Evolutionary conservation across 768 basidiomycete species (phyloP), one percentile per base, ranked within the genome.

Genomic region (Epithele typhae): DNA sequence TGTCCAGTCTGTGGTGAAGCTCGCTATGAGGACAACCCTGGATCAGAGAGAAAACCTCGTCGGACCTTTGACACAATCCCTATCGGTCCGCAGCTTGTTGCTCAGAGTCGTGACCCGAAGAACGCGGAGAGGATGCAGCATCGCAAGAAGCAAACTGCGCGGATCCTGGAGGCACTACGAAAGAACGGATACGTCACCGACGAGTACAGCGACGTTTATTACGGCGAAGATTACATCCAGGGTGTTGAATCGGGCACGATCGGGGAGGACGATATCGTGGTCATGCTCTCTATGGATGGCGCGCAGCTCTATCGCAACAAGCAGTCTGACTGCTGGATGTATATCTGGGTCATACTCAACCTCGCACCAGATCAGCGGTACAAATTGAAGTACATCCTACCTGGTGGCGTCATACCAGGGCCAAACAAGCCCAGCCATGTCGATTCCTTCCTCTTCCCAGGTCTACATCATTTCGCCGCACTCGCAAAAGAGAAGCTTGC

Each of bases 41-140:
- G 7, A 7, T 36, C 39, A 0, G 55, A 65, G 3, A 64, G 64
- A 41, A 48, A 64, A 1, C 57, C 73, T 0, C 55, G 60, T 0
- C 55, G 67, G 18, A 55, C 66, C 17, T 66, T 68, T n/a, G 47
- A 45, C 10, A 75, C 71, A 0, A 66, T 75, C 21, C 70, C 63
- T 0, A 33, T 74, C 18, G 70, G 72, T 8, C 73, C 70, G 1
- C 70, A 72, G 35, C 45, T 76, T 0, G 72, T 75, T 37, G 71
- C 73, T 0, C 51, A 67, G 1, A 55, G 64, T 7, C 12, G 47
- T 60, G 0, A 52, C 48, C 12, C 46, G 37, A 0, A 27, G 22
- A 39, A 34, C 34, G 40, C 33, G 5, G 1, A 21, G 9, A n/a
- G 18, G 5, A 36, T 34, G 38, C 33, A 33, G 34, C 33, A 49